phyloP scores from a whole-genome alignment of 2,329 filamentous ascomycete genomes.

The Penicillium rolfsii region DNA sequence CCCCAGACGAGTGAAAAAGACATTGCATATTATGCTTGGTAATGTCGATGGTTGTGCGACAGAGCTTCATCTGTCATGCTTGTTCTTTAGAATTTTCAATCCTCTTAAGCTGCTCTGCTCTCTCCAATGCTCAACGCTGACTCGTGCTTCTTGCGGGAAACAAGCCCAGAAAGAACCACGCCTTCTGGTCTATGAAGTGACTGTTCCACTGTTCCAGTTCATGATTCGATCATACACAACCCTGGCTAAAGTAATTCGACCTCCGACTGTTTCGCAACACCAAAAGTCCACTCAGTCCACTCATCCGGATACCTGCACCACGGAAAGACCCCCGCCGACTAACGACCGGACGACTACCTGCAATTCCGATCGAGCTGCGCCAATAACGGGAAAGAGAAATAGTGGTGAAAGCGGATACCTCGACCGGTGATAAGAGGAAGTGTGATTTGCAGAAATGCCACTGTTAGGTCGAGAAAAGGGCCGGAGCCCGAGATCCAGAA shows the following conservation, averaged over 20 bases:
- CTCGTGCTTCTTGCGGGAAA: neutral
- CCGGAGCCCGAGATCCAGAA: constrained; percentile 35
- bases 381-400: neutral
- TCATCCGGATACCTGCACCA: constrained; percentile 6
- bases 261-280: constrained; percentile 23
- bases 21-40: constrained; percentile 1
- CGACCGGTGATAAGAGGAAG: neutral
- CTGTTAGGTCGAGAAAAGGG: constrained; percentile 38
- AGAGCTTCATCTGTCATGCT: neutral
- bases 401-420: neutral
- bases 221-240: constrained; percentile 12
- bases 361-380: constrained; percentile 7
- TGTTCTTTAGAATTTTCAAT: neutral
- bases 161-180: neutral
- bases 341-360: constrained; percentile 1
- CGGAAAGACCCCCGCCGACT: neutral
- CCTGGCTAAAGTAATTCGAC: constrained; percentile 17
- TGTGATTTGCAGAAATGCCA: constrained; percentile 33
- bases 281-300: neutral
- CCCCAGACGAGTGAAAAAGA: neutral
- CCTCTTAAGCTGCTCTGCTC: neutral
- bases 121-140: neutral
- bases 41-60: neutral
- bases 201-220: constrained; percentile 14
- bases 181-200: neutral